These are phyloP conservation scores for Labyrinthula sp. DNA, from an alignment of 352 stramenopile genomes.

Conservation along the genomic window DNA sequence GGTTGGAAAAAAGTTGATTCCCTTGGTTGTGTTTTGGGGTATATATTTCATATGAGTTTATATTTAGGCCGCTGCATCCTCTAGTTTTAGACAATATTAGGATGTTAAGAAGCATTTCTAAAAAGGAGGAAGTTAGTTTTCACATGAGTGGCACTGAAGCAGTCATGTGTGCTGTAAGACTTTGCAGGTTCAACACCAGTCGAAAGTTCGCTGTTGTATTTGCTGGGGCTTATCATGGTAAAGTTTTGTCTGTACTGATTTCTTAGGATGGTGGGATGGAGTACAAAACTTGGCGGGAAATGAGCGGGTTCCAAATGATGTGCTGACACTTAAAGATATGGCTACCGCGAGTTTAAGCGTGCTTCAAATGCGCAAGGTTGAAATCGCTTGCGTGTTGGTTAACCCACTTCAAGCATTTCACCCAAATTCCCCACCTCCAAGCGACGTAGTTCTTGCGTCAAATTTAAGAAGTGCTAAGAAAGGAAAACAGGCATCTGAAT, in stretches of 20 bases:
- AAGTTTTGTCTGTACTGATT: constrained; percentile 4
- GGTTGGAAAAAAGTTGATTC: constrained; percentile 24
- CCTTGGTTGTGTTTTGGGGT: constrained; percentile 27
- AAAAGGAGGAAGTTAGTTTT: constrained; percentile 31
- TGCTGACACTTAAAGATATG: constrained; percentile 34
- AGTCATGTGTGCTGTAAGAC: constrained; percentile 33
- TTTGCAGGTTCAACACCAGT: constrained; percentile 32
- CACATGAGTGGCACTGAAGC: constrained; percentile 34
- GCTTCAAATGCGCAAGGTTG: constrained; percentile 14
- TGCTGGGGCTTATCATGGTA: constrained; percentile 30
- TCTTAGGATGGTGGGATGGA: constrained; percentile 34
- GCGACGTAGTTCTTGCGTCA: constrained; percentile 30
- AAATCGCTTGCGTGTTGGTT: constrained; percentile 32
- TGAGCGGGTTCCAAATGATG: constrained; percentile 30
- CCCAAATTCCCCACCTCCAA: constrained; percentile 31
- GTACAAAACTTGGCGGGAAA: constrained; percentile 31
- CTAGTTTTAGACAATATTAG: constrained; percentile 27
- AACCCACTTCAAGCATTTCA: constrained; percentile 33
- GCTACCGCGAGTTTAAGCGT: constrained; percentile 22
- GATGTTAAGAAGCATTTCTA: constrained; percentile 24
- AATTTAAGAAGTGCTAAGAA: constrained; percentile 25
- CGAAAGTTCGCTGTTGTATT: constrained; percentile 30
- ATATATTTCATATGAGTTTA: too few species aligned
- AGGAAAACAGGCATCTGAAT: constrained; percentile 13
- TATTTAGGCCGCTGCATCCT: constrained; percentile 32